These are phyloP conservation scores for Tetracladium maxilliforme DNA, from an alignment of 2,329 filamentous ascomycete genomes.

Conservation along the genomic window DNA sequence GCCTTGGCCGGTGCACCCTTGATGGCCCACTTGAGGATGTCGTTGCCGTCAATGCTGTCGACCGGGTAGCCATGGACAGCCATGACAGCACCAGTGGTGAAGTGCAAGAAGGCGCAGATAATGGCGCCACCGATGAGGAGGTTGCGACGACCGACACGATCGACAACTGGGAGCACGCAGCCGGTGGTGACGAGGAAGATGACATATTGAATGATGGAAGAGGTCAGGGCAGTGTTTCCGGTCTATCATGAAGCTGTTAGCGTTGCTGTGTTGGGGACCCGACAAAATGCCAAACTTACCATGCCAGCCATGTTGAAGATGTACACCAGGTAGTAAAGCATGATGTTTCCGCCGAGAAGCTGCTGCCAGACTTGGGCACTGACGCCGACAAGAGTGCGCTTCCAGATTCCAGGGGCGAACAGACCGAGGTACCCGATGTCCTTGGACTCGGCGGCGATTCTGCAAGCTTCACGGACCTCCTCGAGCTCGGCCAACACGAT, in stretches of 20 bases:
- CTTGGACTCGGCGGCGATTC: conserved; percentile 14
- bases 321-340: conserved; percentile 45
- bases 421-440: conserved; percentile 16
- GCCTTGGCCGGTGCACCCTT: conserved; percentile 35
- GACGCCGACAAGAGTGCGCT: conserved; percentile 20
- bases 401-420: conserved; percentile 21
- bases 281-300: conserved; percentile 9
- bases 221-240: conserved; percentile 34
- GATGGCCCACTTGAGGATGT: conserved; percentile 34
- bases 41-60: conserved; percentile 25
- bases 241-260: too few relatives aligned
- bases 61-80: conserved; percentile 26
- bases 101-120: conserved; percentile 26
- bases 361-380: conserved; percentile 29
- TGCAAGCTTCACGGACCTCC: conserved; percentile 27
- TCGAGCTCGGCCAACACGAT: conserved; percentile 41
- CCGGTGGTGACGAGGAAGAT: conserved; percentile 32
- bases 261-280: too few relatives aligned
- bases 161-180: conserved; percentile 34
- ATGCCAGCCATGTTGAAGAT: conserved; percentile 45
- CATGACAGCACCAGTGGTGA: conserved; percentile 36
- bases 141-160: conserved; percentile 24
- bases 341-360: conserved; percentile 34
- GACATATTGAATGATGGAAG: conserved; percentile 39
- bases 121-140: conserved; percentile 20